Evolutionary conservation across 139 green algal genomes (phyloP).

Genomic region (Parachlorella kessleri): DNA sequence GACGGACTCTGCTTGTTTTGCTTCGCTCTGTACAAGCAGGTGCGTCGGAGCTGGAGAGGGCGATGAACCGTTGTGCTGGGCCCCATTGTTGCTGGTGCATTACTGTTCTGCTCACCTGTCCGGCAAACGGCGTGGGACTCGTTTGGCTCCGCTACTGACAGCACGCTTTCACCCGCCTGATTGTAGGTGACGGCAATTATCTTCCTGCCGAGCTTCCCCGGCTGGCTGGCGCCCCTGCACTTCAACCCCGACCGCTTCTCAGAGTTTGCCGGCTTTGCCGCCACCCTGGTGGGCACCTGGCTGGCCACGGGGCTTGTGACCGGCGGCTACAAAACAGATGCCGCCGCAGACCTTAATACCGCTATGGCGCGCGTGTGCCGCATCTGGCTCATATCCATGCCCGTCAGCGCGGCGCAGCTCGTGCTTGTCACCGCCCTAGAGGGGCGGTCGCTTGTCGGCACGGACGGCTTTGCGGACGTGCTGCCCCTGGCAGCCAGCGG

Average conservation of each 20-base stretch:
- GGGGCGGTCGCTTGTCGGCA: slow-evolving; percentile 48
- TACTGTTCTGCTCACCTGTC: background rate
- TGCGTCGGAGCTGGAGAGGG: background rate
- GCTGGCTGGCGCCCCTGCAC: slow-evolving; percentile 66
- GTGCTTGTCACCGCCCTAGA: slow-evolving; percentile 76
- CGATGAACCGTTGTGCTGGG: background rate
- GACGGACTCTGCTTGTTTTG: slow-evolving; percentile 52
- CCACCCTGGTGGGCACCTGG: slow-evolving; percentile 62
- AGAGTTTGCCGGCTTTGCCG: slow-evolving; percentile 60
- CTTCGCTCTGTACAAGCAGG: slow-evolving; percentile 70
- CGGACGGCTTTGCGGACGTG: slow-evolving; percentile 43
- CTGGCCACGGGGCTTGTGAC: slow-evolving; percentile 38
- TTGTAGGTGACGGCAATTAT: slow-evolving; percentile 65
- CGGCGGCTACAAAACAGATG: slow-evolving; percentile 48
- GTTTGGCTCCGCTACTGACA: too few relatives aligned
- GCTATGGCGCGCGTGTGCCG: slow-evolving; percentile 35
- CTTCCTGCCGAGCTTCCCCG: slow-evolving; percentile 58
- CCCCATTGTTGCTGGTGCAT: background rate
- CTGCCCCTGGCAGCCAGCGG: slow-evolving; percentile 71
- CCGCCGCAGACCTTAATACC: slow-evolving; percentile 46
- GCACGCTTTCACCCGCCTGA: background rate
- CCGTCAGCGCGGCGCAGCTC: slow-evolving; percentile 70
- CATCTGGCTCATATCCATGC: slow-evolving; percentile 72
- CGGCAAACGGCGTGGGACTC: background rate
- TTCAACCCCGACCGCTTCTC: slow-evolving; percentile 67